Percentiles rank a stretch among this genome's conserved stretches.
These are phyloP conservation scores for Fusarium foetens DNA, from an alignment of 2,329 filamentous ascomycete species.

Conservation along the genomic window DNA sequence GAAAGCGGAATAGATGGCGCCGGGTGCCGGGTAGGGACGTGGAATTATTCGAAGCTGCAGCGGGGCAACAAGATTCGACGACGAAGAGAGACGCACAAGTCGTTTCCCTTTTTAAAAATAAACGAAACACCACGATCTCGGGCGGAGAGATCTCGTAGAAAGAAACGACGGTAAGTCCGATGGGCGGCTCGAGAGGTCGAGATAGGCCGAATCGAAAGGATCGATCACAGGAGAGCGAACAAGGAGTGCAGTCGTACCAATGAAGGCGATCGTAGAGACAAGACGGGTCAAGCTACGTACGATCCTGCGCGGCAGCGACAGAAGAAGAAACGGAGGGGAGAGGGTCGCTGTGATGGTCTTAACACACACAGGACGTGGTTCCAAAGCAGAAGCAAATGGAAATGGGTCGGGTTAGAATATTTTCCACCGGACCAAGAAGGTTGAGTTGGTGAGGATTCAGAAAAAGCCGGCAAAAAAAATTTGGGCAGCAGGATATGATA, in stretches of 20 bases:
- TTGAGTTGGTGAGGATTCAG: slow-evolving; percentile 52
- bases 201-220: slow-evolving; percentile 42
- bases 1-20: slow-evolving; percentile 41
- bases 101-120: slow-evolving; percentile 17
- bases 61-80: slow-evolving; percentile 35
- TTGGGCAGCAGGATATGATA: slow-evolving; percentile 53
- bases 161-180: slow-evolving; percentile 40
- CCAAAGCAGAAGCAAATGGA: slow-evolving; percentile 48
- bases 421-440: slow-evolving; percentile 53
- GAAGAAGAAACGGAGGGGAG: slow-evolving; percentile 41
- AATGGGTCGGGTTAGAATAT: slow-evolving; percentile 48
- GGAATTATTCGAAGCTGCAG: slow-evolving; percentile 38
- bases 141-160: slow-evolving; percentile 28
- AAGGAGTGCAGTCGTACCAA: slow-evolving; percentile 47
- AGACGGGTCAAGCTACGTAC: slow-evolving; percentile 50
- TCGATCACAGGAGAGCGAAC: slow-evolving; percentile 34
- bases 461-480: slow-evolving; percentile 50
- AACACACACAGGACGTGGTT: slow-evolving; percentile 45
- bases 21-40: slow-evolving; percentile 33
- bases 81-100: slow-evolving; percentile 24
- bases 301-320: slow-evolving; percentile 46
- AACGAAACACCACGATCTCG: slow-evolving; percentile 28
- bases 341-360: slow-evolving; percentile 46
- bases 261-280: slow-evolving; percentile 42
- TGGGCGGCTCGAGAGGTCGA: slow-evolving; percentile 41